phyloP scores from a whole-genome alignment of 495 filamentous ascomycete species.

The Aspergillus baeticus region DNA sequence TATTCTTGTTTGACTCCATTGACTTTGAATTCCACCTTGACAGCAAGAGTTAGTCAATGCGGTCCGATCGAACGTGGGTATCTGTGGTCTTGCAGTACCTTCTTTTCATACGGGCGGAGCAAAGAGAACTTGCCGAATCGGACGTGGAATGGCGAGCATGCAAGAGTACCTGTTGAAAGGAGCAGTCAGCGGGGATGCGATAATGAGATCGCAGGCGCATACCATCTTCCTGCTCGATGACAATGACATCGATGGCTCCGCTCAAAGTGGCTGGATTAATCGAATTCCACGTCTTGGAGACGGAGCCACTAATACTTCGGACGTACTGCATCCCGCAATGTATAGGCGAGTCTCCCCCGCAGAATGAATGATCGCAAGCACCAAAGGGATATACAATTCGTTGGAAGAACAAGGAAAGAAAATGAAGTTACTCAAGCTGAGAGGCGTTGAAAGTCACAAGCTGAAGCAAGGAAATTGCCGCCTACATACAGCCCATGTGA shows the following conservation, averaged over 20 bases:
- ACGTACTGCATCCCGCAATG: slow-evolving; percentile 87
- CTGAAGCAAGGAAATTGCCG: slow-evolving; percentile 29
- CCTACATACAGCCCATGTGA: slow-evolving; percentile 46
- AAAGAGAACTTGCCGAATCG: slow-evolving; percentile 98
- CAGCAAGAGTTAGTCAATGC: slow-evolving; percentile 19
- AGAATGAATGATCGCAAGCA: slow-evolving; percentile 8
- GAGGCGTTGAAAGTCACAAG: slow-evolving; percentile 7
- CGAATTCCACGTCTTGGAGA: slow-evolving; percentile 98
- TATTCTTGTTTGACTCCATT: slow-evolving; percentile 89
- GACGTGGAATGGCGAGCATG: slow-evolving; percentile 97
- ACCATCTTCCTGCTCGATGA: slow-evolving; percentile 97
- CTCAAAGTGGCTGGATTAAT: slow-evolving; percentile 98
- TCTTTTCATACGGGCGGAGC: slow-evolving; percentile 95
- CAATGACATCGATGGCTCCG: slow-evolving; percentile 98
- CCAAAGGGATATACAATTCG: not conserved
- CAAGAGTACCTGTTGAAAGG: slow-evolving; percentile 53
- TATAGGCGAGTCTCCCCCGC: slow-evolving; percentile 20
- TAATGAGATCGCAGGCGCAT: slow-evolving; percentile 17
- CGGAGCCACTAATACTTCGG: slow-evolving; percentile 88
- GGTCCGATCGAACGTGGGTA: not conserved
- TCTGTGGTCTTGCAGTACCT: slow-evolving; percentile 47
- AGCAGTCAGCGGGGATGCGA: not conserved
- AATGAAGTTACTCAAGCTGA: slow-evolving; percentile 16
- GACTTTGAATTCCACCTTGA: slow-evolving; percentile 88
- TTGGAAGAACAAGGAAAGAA: slow-evolving; percentile 11